phyloP scores from a whole-genome alignment of 31 red algal species.

The Asparagopsis taxiformis region DNA sequence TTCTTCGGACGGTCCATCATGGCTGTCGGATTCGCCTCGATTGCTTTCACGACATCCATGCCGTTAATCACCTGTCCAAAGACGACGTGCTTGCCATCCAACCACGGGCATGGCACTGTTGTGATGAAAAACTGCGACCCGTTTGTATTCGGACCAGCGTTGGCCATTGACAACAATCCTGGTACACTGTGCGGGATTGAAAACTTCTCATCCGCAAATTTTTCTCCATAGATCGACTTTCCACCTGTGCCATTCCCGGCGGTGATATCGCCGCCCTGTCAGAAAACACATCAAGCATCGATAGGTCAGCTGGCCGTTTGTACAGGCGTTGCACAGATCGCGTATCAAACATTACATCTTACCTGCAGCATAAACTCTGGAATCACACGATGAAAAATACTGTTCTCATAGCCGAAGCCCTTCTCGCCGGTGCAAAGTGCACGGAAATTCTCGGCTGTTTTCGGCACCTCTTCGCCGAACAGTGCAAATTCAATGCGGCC shows the following conservation, averaged over 20 bases:
- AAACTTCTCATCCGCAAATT: conserved; percentile 76
- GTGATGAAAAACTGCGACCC: conserved; percentile 72
- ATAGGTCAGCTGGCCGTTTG: not conserved
- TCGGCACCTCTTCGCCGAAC: conserved; percentile 80
- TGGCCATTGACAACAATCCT: conserved; percentile 66
- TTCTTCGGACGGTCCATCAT: conserved; percentile 55
- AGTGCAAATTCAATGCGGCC: conserved; percentile 91
- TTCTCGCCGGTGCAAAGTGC: conserved; percentile 86
- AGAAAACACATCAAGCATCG: conserved; percentile 1
- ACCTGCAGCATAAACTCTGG: conserved; percentile 83
- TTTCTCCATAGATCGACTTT: conserved; percentile 17
- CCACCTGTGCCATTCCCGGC: conserved; percentile 8
- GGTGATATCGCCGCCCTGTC: conserved; percentile 39
- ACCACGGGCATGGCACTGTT: conserved; percentile 26
- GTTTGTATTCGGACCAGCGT: conserved; percentile 64
- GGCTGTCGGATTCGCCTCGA: conserved; percentile 54
- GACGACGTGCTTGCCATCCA: conserved; percentile 78
- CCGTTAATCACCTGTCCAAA: conserved; percentile 67
- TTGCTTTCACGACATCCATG: conserved; percentile 22
- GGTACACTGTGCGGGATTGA: conserved; percentile 30
- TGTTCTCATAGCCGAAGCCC: conserved; percentile 76
- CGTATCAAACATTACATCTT: not conserved
- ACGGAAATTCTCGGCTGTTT: conserved; percentile 97
- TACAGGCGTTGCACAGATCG: not conserved
- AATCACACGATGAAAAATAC: conserved; percentile 83